Evolutionary conservation across 1,284 basidiomycete species (phyloP), one percentile per base, ranked within the genome.

Genomic region (Ceratobasidium sp.): DNA sequence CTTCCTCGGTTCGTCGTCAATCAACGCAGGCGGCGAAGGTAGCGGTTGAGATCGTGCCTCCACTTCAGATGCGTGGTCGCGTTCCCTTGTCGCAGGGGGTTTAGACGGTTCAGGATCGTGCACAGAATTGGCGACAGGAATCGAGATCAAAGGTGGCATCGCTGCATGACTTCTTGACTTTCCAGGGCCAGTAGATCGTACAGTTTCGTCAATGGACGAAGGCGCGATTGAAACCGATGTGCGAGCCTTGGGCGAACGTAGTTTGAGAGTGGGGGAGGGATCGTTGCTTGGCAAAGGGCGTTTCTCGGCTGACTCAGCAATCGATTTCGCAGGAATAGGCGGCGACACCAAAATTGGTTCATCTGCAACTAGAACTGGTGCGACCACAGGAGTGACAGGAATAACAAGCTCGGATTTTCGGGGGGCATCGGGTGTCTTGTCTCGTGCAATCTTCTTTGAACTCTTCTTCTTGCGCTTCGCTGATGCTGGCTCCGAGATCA

Each of bases 81-180:
- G 50, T 68, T 38, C 13, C 65, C 26, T 50, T 20, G 46, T 10
- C 17, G 48, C n/a, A 28, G 73, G 26, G 17, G 20, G 12, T 15
- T 52, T 59, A 48, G 23, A 26, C 13, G 59, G n/a, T 13, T 9
- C 46, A 20, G 20, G 52, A 13, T 17, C 46, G 46, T 28, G 56
- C 9, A 54, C 3, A 33, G 59, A 15, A 28, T 44, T 26, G 48
- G 61, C 2, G 23, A 75, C 52, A 7, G 73, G 73, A 6, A 75
- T 75, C 12, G 73, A 65, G 33, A 75, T 75, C 28, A 75, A 50
- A 12, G 73, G 73, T 10, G 73, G 73, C 73, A 75, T 75, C 1
- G 73, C 59, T 33, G 71, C 13, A 26, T 57, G 71, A 23, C 28
- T 54, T 38, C 26, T 64, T 6, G 61, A 15, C 50, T 75, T 75